Evolutionary conservation across 2,329 filamentous ascomycete genomes (phyloP).

Genomic region (Nigrograna mackinnonii): DNA sequence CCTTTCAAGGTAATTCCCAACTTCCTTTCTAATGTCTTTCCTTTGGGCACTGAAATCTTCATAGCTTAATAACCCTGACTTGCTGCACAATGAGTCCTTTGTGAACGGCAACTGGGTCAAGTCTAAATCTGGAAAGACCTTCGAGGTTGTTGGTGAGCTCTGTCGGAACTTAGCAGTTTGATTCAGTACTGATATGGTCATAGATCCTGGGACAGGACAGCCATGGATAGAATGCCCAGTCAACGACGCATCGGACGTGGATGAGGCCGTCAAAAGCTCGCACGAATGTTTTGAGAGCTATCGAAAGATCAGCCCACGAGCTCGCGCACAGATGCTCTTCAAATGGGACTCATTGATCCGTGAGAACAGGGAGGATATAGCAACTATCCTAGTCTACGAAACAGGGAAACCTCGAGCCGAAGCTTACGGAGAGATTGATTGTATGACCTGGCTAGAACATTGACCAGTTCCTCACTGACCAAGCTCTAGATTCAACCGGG

Average conservation of each 20-base stretch:
- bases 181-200: conserved; percentile 11
- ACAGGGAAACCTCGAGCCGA: conserved; percentile 58
- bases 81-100: conserved; percentile 59
- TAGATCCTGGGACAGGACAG: conserved; percentile 57
- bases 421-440: conserved; percentile 57
- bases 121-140: conserved; percentile 60
- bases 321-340: conserved; percentile 64
- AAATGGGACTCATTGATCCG: conserved; percentile 69
- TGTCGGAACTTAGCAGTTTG: background rate
- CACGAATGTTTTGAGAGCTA: conserved; percentile 65
- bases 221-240: conserved; percentile 52
- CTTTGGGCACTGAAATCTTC: background rate
- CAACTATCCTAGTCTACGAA: conserved; percentile 64
- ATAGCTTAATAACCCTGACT: conserved; percentile 56
- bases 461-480: no score
- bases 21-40: background rate
- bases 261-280: conserved; percentile 61
- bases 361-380: conserved; percentile 64
- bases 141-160: conserved; percentile 56
- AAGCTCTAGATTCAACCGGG: no score
- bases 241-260: conserved; percentile 62
- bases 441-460: no score
- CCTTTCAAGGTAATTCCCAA: conserved; percentile 47
- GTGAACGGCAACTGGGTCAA: conserved; percentile 60
- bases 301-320: conserved; percentile 62